Evolutionary conservation across 2,329 filamentous ascomycete genomes (phyloP).

Genomic region (Phaeosphaeriaceae sp.): DNA sequence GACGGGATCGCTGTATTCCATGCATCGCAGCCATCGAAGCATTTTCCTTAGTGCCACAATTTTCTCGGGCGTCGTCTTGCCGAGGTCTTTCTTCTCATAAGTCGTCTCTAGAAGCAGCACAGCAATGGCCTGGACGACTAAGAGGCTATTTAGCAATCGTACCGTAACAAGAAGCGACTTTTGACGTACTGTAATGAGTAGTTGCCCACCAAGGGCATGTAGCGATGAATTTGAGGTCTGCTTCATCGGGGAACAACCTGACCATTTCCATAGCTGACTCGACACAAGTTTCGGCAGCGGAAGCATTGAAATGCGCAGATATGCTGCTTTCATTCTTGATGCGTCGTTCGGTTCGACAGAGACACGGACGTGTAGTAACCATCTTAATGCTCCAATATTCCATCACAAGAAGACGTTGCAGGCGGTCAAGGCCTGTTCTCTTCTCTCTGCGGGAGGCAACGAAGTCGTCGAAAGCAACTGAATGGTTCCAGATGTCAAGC

Average conservation of each 20-base stretch:
- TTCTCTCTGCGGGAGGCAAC: background rate
- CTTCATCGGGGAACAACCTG: constrained; percentile 40
- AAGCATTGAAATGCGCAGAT: constrained; percentile 42
- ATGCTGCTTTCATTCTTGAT: constrained; percentile 24
- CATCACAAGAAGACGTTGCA: constrained; percentile 29
- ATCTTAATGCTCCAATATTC: constrained; percentile 45
- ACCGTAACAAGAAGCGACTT: background rate
- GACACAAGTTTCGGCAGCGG: constrained; percentile 43
- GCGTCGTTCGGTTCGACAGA: constrained; percentile 44
- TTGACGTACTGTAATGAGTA: constrained; percentile 39
- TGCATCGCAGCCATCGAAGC: constrained; percentile 41
- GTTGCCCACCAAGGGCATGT: constrained; percentile 51
- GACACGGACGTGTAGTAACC: constrained; percentile 47
- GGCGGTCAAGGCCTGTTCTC: constrained; percentile 11
- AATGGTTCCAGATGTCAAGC: constrained; percentile 41
- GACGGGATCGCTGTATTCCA: constrained; percentile 36
- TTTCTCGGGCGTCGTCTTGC: constrained; percentile 30
- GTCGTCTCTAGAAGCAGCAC: constrained; percentile 49
- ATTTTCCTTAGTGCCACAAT: constrained; percentile 42
- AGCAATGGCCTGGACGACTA: constrained; percentile 48
- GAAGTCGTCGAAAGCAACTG: constrained; percentile 13
- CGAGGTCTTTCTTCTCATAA: constrained; percentile 35
- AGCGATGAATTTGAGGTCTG: constrained; percentile 37
- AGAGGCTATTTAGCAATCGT: background rate
- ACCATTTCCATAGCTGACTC: constrained; percentile 42